phyloP scores from a whole-genome alignment of 768 basidiomycete genomes.

The Leccinellum luteum region DNA sequence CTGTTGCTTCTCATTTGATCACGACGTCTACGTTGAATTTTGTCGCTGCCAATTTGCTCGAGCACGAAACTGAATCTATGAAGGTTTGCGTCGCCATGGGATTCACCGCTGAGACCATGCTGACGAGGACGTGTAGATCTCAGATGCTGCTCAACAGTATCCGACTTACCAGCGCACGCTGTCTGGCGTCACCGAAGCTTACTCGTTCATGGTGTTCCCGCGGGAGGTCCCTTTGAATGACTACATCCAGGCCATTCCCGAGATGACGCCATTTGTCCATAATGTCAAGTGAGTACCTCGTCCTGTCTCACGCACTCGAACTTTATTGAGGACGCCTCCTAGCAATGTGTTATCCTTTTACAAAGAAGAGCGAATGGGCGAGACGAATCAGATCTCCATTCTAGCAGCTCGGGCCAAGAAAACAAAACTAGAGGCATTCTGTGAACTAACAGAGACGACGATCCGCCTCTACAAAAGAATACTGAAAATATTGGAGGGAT shows the following conservation, averaged over 20 bases:
- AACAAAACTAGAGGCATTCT: neutral
- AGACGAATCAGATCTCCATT: neutral
- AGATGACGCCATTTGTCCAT: neutral
- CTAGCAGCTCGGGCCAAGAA: neutral
- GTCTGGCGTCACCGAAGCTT: neutral
- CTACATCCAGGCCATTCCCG: neutral
- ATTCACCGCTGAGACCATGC: neutral
- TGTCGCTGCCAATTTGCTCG: neutral
- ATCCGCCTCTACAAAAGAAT: neutral
- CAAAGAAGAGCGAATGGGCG: neutral
- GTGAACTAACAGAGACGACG: neutral
- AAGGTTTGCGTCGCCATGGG: neutral
- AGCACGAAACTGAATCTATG: neutral
- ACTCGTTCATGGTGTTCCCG: neutral
- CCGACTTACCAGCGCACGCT: neutral
- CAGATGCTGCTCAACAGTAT: neutral
- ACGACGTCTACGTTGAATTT: neutral
- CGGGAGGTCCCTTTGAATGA: neutral
- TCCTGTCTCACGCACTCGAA: neutral
- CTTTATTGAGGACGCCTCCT: no score
- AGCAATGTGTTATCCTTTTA: neutral
- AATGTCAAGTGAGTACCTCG: neutral
- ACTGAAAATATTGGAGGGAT: neutral
- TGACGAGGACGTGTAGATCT: neutral
- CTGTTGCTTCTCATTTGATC: neutral